Evolutionary conservation across 306 rosid species (phyloP).

Genomic region (Cucurbita moschata): DNA sequence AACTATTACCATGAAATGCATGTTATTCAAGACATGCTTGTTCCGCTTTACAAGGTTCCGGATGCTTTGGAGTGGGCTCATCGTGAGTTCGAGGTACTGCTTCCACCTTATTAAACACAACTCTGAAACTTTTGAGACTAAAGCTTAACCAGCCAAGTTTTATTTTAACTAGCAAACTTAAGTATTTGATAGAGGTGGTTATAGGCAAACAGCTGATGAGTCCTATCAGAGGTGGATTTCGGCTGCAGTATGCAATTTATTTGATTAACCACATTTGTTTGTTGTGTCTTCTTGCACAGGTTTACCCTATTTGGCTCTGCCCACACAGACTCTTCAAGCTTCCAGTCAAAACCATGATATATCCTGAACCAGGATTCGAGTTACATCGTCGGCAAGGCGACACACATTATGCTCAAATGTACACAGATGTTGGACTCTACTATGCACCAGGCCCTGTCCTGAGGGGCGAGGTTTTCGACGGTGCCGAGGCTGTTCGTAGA

Average conservation of each 20-base stretch:
- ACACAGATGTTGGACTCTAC: slow-evolving; percentile 87
- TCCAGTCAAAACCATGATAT: slow-evolving; percentile 70
- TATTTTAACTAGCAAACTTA: background rate
- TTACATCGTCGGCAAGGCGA: slow-evolving; percentile 81
- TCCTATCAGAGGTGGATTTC: background rate
- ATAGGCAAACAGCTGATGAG: background rate
- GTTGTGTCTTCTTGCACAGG: slow-evolving; percentile 22
- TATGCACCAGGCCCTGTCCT: slow-evolving; percentile 88
- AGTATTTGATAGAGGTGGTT: background rate
- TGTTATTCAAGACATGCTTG: slow-evolving; percentile 93
- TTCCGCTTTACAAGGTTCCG: slow-evolving; percentile 85
- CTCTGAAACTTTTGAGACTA: background rate
- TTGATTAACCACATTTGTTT: background rate
- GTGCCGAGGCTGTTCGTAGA: slow-evolving; percentile 58
- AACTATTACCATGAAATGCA: slow-evolving; percentile 95
- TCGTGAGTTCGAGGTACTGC: slow-evolving; percentile 85
- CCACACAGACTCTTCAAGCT: slow-evolving; percentile 73
- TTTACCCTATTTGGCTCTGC: slow-evolving; percentile 92
- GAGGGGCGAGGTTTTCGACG: slow-evolving; percentile 88
- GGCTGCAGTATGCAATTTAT: background rate
- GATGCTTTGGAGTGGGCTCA: slow-evolving; percentile 92
- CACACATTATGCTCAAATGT: slow-evolving; percentile 76
- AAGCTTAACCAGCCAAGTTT: background rate
- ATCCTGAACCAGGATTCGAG: slow-evolving; percentile 91
- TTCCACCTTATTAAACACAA: background rate